phyloP scores from a whole-genome alignment of 2,329 filamentous ascomycete species.

The Drechslerella stenobrocha region DNA sequence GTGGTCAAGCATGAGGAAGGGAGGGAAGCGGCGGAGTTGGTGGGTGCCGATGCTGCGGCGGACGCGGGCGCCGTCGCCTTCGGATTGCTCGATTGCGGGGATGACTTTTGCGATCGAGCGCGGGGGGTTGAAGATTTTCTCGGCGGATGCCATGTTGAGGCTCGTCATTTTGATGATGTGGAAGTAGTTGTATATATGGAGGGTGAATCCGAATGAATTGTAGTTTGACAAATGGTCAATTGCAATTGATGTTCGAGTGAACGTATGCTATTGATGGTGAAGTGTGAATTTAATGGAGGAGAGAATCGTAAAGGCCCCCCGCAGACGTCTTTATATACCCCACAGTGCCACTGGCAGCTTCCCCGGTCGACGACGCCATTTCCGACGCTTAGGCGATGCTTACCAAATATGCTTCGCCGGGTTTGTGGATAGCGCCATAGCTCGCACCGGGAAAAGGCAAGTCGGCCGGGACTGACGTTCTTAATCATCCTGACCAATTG shows the following conservation, averaged over 20 bases:
- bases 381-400: constrained; percentile 34
- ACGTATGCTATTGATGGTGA: constrained; percentile 4
- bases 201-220: constrained; percentile 10
- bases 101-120: constrained; percentile 82
- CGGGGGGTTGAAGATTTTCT: constrained; percentile 57
- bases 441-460: neutral
- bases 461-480: neutral
- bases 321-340: constrained; percentile 35
- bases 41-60: constrained; percentile 84
- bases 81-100: constrained; percentile 79
- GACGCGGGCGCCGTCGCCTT: constrained; percentile 85
- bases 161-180: constrained; percentile 37
- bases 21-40: constrained; percentile 79
- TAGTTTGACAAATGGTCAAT: too few relatives aligned
- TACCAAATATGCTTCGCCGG: constrained; percentile 25
- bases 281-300: constrained; percentile 20
- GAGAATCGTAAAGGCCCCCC: constrained; percentile 6
- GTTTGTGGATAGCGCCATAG: constrained; percentile 31
- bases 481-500: constrained; percentile 46
- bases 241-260: neutral
- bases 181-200: neutral
- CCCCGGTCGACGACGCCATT: constrained; percentile 10
- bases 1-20: constrained; percentile 95
- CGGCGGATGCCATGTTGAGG: constrained; percentile 27
- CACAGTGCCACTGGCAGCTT: constrained; percentile 17